Base-by-base conservation (phyloP, 371 early-diverging fungal genomes). In the Zychaea mexicana region DNA sequence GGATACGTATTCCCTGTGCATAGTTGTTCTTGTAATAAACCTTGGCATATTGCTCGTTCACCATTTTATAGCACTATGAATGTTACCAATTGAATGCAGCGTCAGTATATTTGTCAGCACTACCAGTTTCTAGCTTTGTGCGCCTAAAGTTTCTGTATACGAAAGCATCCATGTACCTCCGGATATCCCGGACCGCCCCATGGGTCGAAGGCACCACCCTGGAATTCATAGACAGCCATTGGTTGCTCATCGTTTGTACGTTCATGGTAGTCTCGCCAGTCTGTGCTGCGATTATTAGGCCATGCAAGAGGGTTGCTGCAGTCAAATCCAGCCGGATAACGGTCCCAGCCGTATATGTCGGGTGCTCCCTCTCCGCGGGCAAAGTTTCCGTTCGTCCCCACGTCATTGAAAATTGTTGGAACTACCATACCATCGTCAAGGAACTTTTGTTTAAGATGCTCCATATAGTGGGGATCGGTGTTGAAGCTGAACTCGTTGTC, bases 211-310 rank as follows among this genome's bases (percentile, higher is more conserved):
- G 64, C 47, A 10, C 64, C 64, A n/a, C 64, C 64, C 24, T 64
- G 64, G 52, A 64, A 64, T 31, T 64, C 64, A n/a, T 58, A 64
- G 27, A 64, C n/a, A 1, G 64, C 64, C 64, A 57, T 57, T 2
- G 64, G 64, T 47, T 64, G 26, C 0, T 8, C 21, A n/a, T 46
- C 55, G 24, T 64, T 64, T 19, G 26, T 58, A 19, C 26, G 21
- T 33, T 47, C 46, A 31, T 58, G 57, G 22, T 26, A 58, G 1
- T 45, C 64, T 17, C 64, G 46, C 26, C 38, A 64, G 9, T 12
- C 15, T 7, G 32, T 57, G 26, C 22, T 46, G 1, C 42, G n/a
- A 31, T 57, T 38, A 19, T 26, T 58, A 17, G 58, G 58, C 64
- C 64, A 64, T 17, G 46, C 42, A 12, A n/a, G 15, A 4, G 64